Conservation (phyloP, 2,329 filamentous ascomycete genomes). For the Cercospora sp. region DNA sequence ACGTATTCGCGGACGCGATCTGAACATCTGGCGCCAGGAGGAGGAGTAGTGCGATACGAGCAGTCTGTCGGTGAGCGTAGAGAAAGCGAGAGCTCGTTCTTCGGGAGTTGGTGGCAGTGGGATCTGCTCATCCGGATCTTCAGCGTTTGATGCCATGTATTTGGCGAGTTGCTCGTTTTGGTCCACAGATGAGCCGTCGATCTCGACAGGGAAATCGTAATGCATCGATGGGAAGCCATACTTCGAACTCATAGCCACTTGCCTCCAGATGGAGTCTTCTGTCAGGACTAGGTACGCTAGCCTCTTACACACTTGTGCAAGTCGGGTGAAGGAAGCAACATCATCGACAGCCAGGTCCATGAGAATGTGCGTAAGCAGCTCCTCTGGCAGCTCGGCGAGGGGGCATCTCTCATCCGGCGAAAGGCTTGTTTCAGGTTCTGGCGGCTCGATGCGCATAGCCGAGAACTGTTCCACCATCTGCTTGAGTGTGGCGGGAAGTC, state of each 20-base stretch:
- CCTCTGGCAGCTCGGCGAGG: constrained; percentile 73
- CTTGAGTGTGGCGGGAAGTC: constrained; percentile 54
- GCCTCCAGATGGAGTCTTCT: constrained; percentile 84
- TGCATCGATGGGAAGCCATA: constrained; percentile 78
- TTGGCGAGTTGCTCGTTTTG: constrained; percentile 29
- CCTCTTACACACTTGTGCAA: constrained; percentile 80
- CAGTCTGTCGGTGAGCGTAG: constrained; percentile 31
- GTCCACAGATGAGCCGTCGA: constrained; percentile 50
- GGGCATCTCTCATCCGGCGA: constrained; percentile 76
- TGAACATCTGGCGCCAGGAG: constrained; percentile 68
- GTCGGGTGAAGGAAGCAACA: constrained; percentile 71
- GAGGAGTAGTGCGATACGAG: constrained; percentile 34
- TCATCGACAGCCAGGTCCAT: constrained; percentile 70
- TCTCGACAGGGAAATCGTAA: constrained; percentile 69
- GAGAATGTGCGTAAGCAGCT: constrained; percentile 80
- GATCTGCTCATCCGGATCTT: constrained; percentile 26
- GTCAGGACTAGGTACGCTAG: constrained; percentile 81
- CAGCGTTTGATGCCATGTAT: constrained; percentile 23
- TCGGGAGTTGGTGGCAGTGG: constrained; percentile 26
- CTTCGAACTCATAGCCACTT: constrained; percentile 61
- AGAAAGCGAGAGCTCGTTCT: constrained; percentile 28
- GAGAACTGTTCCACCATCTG: constrained; percentile 79
- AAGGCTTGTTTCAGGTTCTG: constrained; percentile 68
- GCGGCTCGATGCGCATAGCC: constrained; percentile 64
- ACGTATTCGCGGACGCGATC: constrained; percentile 76